Percentiles rank a stretch among this genome's conserved stretches.
Conservation (phyloP, 2,329 filamentous ascomycete genomes). For the Sordariomycetes sp. region DNA sequence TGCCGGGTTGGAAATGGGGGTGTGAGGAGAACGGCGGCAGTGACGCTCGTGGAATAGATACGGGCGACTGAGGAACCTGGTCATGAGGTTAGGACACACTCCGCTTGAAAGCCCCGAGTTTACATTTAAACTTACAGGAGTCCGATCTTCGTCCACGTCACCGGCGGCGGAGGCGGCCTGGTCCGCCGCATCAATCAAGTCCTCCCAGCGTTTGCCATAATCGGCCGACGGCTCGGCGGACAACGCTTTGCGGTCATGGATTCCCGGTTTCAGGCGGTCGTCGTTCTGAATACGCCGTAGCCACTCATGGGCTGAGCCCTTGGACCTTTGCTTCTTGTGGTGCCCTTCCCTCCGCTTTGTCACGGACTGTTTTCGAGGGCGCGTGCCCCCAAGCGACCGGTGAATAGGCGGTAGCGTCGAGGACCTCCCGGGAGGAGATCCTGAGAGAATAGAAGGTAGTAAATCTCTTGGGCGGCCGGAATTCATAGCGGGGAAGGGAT, state of each 20-base stretch:
- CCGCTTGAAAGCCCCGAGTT: background rate
- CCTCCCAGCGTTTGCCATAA: slow-evolving; percentile 89
- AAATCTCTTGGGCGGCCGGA: slow-evolving; percentile 58
- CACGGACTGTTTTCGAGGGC: slow-evolving; percentile 78
- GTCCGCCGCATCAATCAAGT: slow-evolving; percentile 80
- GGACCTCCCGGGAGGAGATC: slow-evolving; percentile 76
- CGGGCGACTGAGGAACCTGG: slow-evolving; percentile 54
- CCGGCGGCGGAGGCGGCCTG: slow-evolving; percentile 74
- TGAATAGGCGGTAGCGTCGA: slow-evolving; percentile 81
- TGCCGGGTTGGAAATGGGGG: slow-evolving; percentile 49
- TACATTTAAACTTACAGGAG: slow-evolving; percentile 53
- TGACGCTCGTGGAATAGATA: slow-evolving; percentile 52
- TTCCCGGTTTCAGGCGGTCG: slow-evolving; percentile 52
- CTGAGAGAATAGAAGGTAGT: slow-evolving; percentile 70
- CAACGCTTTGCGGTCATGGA: slow-evolving; percentile 70
- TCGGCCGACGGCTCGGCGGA: slow-evolving; percentile 76
- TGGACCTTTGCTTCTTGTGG: slow-evolving; percentile 71
- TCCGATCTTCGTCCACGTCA: slow-evolving; percentile 82
- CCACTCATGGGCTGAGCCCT: slow-evolving; percentile 58
- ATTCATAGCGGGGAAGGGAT: slow-evolving; percentile 56
- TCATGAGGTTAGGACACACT: background rate
- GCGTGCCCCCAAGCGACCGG: slow-evolving; percentile 56
- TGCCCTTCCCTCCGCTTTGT: slow-evolving; percentile 67
- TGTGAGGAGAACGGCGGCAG: slow-evolving; percentile 43
- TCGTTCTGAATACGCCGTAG: slow-evolving; percentile 47